Percentiles rank a stretch among this genome's conserved stretches.
Conservation (phyloP, 768 basidiomycete species). For the Sarcodon sp. region DNA sequence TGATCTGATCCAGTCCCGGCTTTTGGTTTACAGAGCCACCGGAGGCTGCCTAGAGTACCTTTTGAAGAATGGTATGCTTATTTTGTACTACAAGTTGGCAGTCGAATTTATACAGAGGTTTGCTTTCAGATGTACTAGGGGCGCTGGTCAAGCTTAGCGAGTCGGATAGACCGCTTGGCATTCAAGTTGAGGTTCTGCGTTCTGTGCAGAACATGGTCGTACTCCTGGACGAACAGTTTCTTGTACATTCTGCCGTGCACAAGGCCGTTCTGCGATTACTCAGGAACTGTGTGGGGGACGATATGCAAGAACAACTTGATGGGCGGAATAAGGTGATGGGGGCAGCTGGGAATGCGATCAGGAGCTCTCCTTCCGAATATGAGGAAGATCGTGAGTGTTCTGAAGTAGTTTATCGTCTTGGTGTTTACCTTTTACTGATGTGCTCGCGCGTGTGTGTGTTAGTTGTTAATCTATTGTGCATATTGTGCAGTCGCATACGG, state of each 20-base stretch:
- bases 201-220: conserved; percentile 87
- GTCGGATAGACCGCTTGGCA: conserved; percentile 75
- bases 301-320: conserved; percentile 79
- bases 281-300: conserved; percentile 84
- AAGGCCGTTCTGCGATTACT: conserved; percentile 77
- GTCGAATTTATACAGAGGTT: conserved; percentile 1
- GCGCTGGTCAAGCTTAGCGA: conserved; percentile 81
- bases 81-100: not conserved
- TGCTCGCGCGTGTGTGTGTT: not conserved
- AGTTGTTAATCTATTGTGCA: conserved; percentile 91
- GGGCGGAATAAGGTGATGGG: conserved; percentile 69
- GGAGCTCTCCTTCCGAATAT: conserved; percentile 74
- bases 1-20: not conserved
- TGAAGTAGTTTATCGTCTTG: not conserved
- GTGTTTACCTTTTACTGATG: conserved; percentile 3
- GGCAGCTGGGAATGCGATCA: conserved; percentile 60
- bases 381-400: conserved; percentile 67
- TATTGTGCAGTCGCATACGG: conserved; percentile 84
- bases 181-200: conserved; percentile 80
- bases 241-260: conserved; percentile 86
- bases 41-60: conserved; percentile 88
- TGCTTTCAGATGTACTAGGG: conserved; percentile 57
- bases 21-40: conserved; percentile 42
- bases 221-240: conserved; percentile 84
- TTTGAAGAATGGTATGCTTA: conserved; percentile 62